phyloP scores from a whole-genome alignment of 306 rosid genomes.

The Albizia julibrissin region DNA sequence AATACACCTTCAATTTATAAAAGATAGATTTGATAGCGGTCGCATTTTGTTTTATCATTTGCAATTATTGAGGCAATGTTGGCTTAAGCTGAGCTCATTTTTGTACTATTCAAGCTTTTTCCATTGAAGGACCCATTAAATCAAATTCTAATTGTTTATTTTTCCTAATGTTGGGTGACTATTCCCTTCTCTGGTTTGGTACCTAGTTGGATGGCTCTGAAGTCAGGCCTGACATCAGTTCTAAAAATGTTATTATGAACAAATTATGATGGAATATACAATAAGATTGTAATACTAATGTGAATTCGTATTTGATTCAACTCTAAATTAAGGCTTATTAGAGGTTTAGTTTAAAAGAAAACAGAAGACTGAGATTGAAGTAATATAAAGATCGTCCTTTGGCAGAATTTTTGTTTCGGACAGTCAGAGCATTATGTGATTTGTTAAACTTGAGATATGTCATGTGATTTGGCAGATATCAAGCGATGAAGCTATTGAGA shows the following conservation, averaged over 20 bases:
- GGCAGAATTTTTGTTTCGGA: slow-evolving; percentile 16
- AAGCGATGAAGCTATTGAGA: slow-evolving; percentile 74
- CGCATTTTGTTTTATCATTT: slow-evolving; percentile 11
- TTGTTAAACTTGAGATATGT: slow-evolving; percentile 22
- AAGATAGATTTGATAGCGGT: neutral
- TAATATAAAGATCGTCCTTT: slow-evolving; percentile 20
- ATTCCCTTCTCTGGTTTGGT: slow-evolving; percentile 8
- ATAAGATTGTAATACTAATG: neutral
- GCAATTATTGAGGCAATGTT: neutral
- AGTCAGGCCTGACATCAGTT: neutral
- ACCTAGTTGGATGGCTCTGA: slow-evolving; percentile 3
- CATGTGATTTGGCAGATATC: slow-evolving; percentile 53
- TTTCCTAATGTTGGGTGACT: neutral
- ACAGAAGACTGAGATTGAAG: slow-evolving; percentile 5
- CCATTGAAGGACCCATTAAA: slow-evolving; percentile 1
- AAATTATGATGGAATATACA: neutral
- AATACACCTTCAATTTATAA: neutral
- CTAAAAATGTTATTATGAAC: neutral
- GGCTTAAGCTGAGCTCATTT: neutral
- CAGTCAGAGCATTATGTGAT: slow-evolving; percentile 12
- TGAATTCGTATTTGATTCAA: slow-evolving; percentile 3
- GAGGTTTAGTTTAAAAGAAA: neutral
- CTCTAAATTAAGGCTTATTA: neutral
- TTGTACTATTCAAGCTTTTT: slow-evolving; percentile 8
- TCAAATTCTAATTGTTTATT: slow-evolving; percentile 2